These are phyloP conservation scores for Coniochaeta ligniaria DNA, from an alignment of 2,329 filamentous ascomycete species.

Conservation along the genomic window DNA sequence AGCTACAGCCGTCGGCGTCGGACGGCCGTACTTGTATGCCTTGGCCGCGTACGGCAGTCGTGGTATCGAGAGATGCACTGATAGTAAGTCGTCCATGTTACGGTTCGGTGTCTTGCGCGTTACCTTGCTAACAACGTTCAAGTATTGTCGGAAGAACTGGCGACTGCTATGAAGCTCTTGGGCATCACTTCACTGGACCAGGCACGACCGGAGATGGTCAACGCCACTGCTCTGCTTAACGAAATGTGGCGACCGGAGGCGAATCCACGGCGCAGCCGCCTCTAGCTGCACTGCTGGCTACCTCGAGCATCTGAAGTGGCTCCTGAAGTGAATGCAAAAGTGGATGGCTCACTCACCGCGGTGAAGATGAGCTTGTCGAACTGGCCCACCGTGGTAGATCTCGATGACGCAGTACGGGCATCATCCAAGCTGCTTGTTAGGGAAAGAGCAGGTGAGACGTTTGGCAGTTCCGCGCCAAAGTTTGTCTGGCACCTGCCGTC, in stretches of 20 bases:
- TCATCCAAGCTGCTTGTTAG: not conserved
- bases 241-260: constrained; percentile 24
- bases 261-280: constrained; percentile 12
- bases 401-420: not conserved
- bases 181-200: constrained; percentile 41
- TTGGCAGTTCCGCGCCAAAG: not conserved
- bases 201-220: constrained; percentile 42
- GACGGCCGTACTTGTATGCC: constrained; percentile 48
- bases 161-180: constrained; percentile 40
- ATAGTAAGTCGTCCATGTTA: constrained; percentile 7
- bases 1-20: constrained; percentile 37
- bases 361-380: not conserved
- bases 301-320: not conserved
- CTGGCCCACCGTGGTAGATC: not conserved
- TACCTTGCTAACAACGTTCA: not conserved
- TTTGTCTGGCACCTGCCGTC: not conserved
- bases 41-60: constrained; percentile 28
- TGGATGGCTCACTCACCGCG: not conserved
- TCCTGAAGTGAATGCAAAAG: not conserved
- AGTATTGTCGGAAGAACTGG: constrained; percentile 17
- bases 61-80: constrained; percentile 27
- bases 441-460: not conserved
- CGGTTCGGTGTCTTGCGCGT: not conserved
- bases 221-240: constrained; percentile 23
- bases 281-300: constrained; percentile 1